These are phyloP conservation scores for Moesziomyces sp. DNA, from an alignment of 1,284 basidiomycete genomes.

Conservation along the genomic window DNA sequence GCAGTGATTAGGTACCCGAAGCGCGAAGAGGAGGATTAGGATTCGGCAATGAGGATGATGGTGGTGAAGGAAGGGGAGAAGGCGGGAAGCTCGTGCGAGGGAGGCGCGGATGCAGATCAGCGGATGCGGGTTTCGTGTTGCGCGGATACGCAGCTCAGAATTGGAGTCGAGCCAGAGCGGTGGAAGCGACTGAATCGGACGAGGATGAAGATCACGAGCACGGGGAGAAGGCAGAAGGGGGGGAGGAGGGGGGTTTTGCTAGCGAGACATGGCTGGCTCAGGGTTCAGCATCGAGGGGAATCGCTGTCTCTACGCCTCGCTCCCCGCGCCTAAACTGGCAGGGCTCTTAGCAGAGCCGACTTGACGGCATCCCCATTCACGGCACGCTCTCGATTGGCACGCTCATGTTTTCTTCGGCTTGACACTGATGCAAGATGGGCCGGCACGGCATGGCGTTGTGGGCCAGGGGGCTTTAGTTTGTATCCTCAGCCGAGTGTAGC, in stretches of 20 bases:
- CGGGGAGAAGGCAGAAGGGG: background rate
- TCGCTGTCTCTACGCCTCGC: too few relatives aligned
- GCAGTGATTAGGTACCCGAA: background rate
- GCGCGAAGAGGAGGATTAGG: background rate
- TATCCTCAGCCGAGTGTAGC: too few relatives aligned
- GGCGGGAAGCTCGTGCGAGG: slow-evolving; percentile 6
- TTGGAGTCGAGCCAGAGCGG: background rate
- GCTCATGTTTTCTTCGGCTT: too few relatives aligned
- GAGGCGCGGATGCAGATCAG: background rate
- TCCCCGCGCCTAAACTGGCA: too few relatives aligned
- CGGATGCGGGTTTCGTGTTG: background rate
- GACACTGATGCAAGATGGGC: too few relatives aligned
- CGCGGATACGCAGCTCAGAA: background rate
- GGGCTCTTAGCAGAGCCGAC: too few relatives aligned
- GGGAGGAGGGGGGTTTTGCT: background rate
- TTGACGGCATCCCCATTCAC: too few relatives aligned
- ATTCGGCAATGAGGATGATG: background rate
- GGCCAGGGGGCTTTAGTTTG: too few relatives aligned
- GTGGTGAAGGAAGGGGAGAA: background rate
- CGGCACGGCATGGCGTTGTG: too few relatives aligned
- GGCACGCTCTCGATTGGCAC: too few relatives aligned
- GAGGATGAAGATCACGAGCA: background rate
- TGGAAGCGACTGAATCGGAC: background rate
- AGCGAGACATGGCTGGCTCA: background rate
- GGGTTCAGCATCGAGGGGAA: background rate